Evolutionary conservation across 345 rosid species (phyloP), one percentile per base, ranked within the genome.

Genomic region (Cardamine resedifolia): DNA sequence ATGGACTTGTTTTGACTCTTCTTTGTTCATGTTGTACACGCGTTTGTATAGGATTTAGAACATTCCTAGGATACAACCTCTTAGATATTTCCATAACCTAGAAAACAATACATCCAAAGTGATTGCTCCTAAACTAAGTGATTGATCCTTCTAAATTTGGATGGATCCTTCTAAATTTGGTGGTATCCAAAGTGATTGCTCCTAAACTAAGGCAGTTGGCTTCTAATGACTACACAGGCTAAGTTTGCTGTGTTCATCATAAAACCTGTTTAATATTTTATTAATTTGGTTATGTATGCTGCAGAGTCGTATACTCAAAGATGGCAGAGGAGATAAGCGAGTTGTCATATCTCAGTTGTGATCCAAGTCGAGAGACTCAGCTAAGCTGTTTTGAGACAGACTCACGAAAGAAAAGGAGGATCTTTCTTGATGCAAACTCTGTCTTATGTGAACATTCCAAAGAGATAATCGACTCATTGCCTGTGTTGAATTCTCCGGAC

Each of bases 281-380:
- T 44, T n/a, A 44, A 44, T 44, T n/a, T 58, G 67, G 50, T 73
- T 57, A 27, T 79, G 71, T 38, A 23, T 79, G 70, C 75, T 76
- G 70, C 87, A 95, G 99, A 79, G 85, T 95, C 5, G 87, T 86
- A 18, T 89, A 87, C 79, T 81, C 96, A 26, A 90, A 83, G 81
- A 95, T 95, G 97, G 91, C 87, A 4, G 89, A 90, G 75, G 97
- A 95, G 81, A 81, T 90, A 1, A 80, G 77, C 26, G 83, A 79
- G 19, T 47, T 95, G 38, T 77, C 89, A 1, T 79, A 70, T 68
- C 74, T 86, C 2, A 72, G 82, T 3, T 75, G 39, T 67, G 87
- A 82, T 50, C 71, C 77, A 21, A 79, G 82, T 1, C 78, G 86
- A 16, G 99, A 91, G 57, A 79, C 62, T 27, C 99, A 91, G 62